Base-by-base conservation (phyloP, 1,139 yeast genomes). In the Suzukiozyma palmioleophila region DNA sequence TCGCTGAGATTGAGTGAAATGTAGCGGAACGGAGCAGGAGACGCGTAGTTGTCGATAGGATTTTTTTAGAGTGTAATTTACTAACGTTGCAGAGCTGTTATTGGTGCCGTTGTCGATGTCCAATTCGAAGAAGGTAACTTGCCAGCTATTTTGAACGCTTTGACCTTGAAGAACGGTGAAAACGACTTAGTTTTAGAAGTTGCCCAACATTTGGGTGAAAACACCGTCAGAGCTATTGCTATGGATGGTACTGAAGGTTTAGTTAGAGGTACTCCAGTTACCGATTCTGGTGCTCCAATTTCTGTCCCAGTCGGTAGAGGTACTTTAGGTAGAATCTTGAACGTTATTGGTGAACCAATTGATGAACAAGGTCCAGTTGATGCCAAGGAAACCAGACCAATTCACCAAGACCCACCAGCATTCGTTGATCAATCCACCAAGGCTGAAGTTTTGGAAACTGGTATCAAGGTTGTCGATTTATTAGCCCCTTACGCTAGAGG, bases 161-260 rank as follows among this genome's bases (percentile, higher is more conserved):
- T 92, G 66, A 90, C 87, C 70, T 81, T 92, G 66, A 78, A 83
- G 68, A 70, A 71, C 52, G 76, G 76, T 62, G 85, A 82, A 58
- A 71, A 75, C 59, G 74, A 74, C 60, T 83, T 92, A 66, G 92
- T 92, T 53, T 84, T 92, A 62, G 98, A 92, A 78, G 98, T 92
- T 60, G 94, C 98, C 63, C 98, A 92, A 79, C 98, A 92, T 75
- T 82, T 92, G 75, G 98, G 98, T 80, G 98, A 92, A 79, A 89
- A 89, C 87, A 86, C 97, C 61, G 97, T 92, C 70, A 90, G 98
- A 83, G 86, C 98, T 66, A 92, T 92, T 86, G 97, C 98, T 68
- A 92, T 92, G 98, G 98, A 92, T 75, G 98, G 97, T 86, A 92
- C 98, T 60, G 97, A 92, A 73, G 98, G 98, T 88, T 84, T 92